Evolutionary conservation across 2,329 filamentous ascomycete genomes (phyloP).

Genomic region (Ambrosiella cleistominuta): DNA sequence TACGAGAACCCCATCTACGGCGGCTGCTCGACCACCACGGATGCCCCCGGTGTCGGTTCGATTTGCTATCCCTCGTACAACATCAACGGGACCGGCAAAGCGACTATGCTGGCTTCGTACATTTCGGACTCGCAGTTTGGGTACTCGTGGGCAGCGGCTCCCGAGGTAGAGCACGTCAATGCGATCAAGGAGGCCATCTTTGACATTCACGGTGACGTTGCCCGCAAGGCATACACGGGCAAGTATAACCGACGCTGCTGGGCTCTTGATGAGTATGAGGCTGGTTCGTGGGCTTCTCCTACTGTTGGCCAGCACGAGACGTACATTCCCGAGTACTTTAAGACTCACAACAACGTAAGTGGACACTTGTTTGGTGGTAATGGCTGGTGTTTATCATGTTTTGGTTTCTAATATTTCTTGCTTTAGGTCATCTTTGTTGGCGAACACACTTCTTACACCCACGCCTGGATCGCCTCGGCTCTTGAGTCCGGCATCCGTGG

Average conservation of each 20-base stretch:
- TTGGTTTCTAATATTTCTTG: not conserved
- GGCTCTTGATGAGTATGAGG: slow-evolving; percentile 42
- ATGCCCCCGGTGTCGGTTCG: slow-evolving; percentile 42
- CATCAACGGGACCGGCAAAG: slow-evolving; percentile 44
- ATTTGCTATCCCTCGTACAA: slow-evolving; percentile 52
- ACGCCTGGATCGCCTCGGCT: slow-evolving; percentile 52
- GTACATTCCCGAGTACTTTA: slow-evolving; percentile 56
- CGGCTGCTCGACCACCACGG: slow-evolving; percentile 34
- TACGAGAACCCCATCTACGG: slow-evolving; percentile 39
- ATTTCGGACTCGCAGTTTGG: slow-evolving; percentile 25
- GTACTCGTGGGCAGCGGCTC: slow-evolving; percentile 26
- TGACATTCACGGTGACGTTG: slow-evolving; percentile 39
- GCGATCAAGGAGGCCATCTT: slow-evolving; percentile 47
- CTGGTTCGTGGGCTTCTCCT: slow-evolving; percentile 44
- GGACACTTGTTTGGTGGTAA: not conserved
- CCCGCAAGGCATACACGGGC: slow-evolving; percentile 38
- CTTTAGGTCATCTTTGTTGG: slow-evolving; percentile 45
- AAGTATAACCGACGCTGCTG: slow-evolving; percentile 49
- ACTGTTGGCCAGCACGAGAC: slow-evolving; percentile 47
- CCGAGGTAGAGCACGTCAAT: slow-evolving; percentile 43
- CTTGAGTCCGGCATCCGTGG: slow-evolving; percentile 51
- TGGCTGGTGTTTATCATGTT: not conserved
- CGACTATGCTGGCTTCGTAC: slow-evolving; percentile 45
- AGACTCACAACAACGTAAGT: slow-evolving; percentile 26
- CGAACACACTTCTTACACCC: slow-evolving; percentile 54